Base-by-base conservation (phyloP, 805 yeast species). In the Spathaspora girioi region DNA sequence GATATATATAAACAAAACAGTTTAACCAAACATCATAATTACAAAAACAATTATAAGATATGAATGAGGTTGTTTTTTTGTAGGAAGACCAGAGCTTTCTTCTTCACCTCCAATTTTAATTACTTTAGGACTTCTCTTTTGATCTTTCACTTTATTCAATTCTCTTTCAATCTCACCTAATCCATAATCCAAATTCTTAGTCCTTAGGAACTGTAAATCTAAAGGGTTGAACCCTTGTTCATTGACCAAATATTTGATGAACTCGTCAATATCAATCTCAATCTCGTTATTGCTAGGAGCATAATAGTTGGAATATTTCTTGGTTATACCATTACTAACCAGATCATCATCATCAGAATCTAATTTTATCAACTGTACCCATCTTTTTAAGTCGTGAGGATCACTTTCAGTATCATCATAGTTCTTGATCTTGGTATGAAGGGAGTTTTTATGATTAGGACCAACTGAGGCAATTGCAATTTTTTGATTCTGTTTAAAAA, bases 111-210 rank as follows among this genome's bases (percentile, higher is more conserved):
- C 73, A 27, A 69, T 68, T 35, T 59, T 56, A 27, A 69, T 68
- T 11, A 45, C 55, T 35, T 53, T 42, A 12, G 50, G 51, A 35
- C 27, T 31, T 38, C 54, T 17, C 38, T 51, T 48, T 35, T 26
- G 29, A 5, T 66, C 65, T 17, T 58, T 62, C 48, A 72, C 63
- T 43, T 59, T 66, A 23, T 70, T 56, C 48, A 73, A 63, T 56
- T 70, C 75, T 29, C 56, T 51, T 48, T 73, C 76, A 43, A 73
- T 73, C 47, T 70, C 69, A 8, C 67, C 69, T n/a, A 65, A 57
- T 5, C 75, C 75, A 53, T 68, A 63, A 56, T 72, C 74, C 47
- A 70, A 53, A 27, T 64, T 58, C n/a, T 51, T 54, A 14, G 54
- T 55, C 44, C 52, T 56, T 32, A 71, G 60, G 50, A 69, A 68